These are phyloP conservation scores for Gossypium lobatum DNA, from an alignment of 441 rosid species.

Conservation along the genomic window DNA sequence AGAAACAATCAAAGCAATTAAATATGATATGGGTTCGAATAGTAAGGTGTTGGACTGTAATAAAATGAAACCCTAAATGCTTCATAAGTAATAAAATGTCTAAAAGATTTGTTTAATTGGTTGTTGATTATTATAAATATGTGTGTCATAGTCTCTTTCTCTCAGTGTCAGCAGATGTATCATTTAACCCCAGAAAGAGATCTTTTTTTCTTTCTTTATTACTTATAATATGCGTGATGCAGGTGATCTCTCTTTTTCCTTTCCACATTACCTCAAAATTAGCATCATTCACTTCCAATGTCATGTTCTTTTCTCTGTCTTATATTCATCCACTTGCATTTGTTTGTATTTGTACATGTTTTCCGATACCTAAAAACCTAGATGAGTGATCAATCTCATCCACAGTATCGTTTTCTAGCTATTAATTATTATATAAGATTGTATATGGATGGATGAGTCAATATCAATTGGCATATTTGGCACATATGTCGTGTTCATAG, in stretches of 20 bases:
- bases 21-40: neutral
- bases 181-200: conserved; percentile 1
- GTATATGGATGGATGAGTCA: neutral
- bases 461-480: neutral
- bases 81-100: neutral
- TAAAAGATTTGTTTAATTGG: neutral
- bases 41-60: too few species aligned
- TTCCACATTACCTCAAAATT: neutral
- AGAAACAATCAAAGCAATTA: neutral
- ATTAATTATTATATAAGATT: too few species aligned
- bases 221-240: neutral
- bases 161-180: neutral
- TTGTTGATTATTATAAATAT: neutral
- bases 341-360: neutral
- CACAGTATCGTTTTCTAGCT: neutral
- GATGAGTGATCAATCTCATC: neutral
- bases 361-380: neutral
- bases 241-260: neutral
- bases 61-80: neutral
- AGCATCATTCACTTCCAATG: neutral
- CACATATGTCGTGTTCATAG: neutral
- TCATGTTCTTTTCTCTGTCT: neutral
- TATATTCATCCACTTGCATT: neutral
- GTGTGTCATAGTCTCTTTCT: neutral
- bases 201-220: neutral